Base-by-base conservation (phyloP, 345 rosid genomes). In the Syzygium oleosum region DNA sequence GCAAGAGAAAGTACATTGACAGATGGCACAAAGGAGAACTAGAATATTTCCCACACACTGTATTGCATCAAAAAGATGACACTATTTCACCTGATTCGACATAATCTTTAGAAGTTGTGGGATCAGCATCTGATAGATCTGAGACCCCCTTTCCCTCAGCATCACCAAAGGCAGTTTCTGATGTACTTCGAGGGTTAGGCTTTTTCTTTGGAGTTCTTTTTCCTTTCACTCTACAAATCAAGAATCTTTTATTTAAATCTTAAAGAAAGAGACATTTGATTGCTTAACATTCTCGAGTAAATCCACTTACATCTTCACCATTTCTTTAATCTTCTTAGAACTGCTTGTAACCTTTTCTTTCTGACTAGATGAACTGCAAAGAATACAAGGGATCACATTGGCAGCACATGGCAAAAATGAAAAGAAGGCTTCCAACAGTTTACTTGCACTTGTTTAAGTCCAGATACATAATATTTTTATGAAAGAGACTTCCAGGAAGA, bases 161-260 rank as follows among this genome's bases (percentile, higher is more conserved):
- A 80, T 91, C 93, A 89, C 59, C 59, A 84, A 88, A 91, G 68
- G 89, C 90, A 87, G 87, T 90, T 89, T 87, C 92, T 87, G 91
- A 80, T 61, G 68, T 89, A 86, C 88, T 31, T 90, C 90, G 90
- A 65, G 87, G 88, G 89, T 89, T 95, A 38, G 89, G 29, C 89
- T 90, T 91, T 89, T 94, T 96, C 95, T 93, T 96, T 55, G 98
- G 98, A 77, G 97, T 98, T 93, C 98, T 94, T 94, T 93, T 95
- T 79, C 95, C 93, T 91, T 95, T 96, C 58, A 90, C 92, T 88
- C 99, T 98, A 65, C 25, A 84, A 85, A 84, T 52, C 73, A 88
- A 90, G 63, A 23, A 77, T 51, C 83, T 84, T 88, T 49, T 53
- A 88, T 63, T 61, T 86, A n/a, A 68, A 80, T 86, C 61, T 41